Evolutionary conservation across 2,329 filamentous ascomycete species (phyloP), one percentile per base, ranked within the genome.

Genomic region (Graphium sp.): DNA sequence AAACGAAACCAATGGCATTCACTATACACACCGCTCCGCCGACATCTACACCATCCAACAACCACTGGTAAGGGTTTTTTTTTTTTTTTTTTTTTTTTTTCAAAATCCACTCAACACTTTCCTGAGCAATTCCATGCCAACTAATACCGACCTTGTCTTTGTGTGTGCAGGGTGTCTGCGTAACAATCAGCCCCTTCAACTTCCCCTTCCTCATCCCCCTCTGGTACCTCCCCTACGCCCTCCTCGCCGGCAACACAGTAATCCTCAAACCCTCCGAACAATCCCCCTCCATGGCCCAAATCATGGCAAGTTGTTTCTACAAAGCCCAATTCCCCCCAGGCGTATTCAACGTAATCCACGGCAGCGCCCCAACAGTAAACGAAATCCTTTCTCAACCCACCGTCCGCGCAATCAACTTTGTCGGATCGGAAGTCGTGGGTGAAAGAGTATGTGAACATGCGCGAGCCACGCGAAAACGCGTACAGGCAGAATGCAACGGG

Each of bases 101-200:
- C n/a, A n/a, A n/a, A n/a, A n/a, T n/a, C n/a, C n/a, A n/a, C n/a
- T n/a, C n/a, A n/a, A n/a, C n/a, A n/a, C n/a, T n/a, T n/a, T n/a
- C n/a, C n/a, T n/a, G n/a, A n/a, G n/a, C n/a, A n/a, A n/a, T n/a
- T n/a, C n/a, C n/a, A n/a, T n/a, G n/a, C n/a, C n/a, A n/a, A n/a
- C n/a, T n/a, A n/a, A n/a, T n/a, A n/a, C n/a, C n/a, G n/a, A n/a
- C n/a, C n/a, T n/a, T n/a, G n/a, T n/a, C n/a, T n/a, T n/a, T n/a
- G n/a, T n/a, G n/a, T n/a, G n/a, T n/a, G n/a, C n/a, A n/a, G n/a
- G n/a, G n/a, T n/a, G n/a, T n/a, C n/a, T n/a, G n/a, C n/a, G n/a
- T n/a, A n/a, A n/a, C n/a, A n/a, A 79, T 81, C 31, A 78, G 79
- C 29, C 74, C 75, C 1, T 82, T 76, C 74, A 82, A 36, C 22